These are phyloP conservation scores for Hypoxylon fragiforme DNA, from an alignment of 495 filamentous ascomycete species.

Conservation along the genomic window DNA sequence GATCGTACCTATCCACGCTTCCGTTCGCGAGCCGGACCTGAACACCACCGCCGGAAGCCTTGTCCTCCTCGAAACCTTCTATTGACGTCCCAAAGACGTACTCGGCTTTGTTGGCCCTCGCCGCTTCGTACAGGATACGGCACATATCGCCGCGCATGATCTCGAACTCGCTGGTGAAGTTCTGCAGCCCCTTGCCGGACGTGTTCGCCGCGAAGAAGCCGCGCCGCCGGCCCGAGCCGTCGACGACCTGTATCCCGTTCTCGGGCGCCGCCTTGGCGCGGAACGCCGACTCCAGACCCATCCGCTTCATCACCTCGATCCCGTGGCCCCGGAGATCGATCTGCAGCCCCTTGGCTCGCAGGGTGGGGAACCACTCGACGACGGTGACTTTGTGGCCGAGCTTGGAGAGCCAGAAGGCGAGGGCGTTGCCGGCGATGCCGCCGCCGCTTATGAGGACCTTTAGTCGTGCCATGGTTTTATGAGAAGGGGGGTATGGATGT, in stretches of 20 bases:
- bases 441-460: conserved; percentile 56
- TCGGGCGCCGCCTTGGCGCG: conserved; percentile 42
- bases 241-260: conserved; percentile 50
- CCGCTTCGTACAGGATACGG: conserved; percentile 48
- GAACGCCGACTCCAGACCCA: conserved; percentile 53
- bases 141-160: conserved; percentile 57
- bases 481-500: not conserved
- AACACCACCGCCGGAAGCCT: conserved; percentile 30
- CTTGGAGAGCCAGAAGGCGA: conserved; percentile 58
- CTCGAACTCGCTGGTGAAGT: conserved; percentile 56
- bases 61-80: conserved; percentile 34
- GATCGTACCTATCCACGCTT: conserved; percentile 42
- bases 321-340: conserved; percentile 55
- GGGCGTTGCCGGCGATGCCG: conserved; percentile 45
- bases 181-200: conserved; percentile 48
- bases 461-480: conserved; percentile 26
- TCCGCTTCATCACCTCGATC: conserved; percentile 53
- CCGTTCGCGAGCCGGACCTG: conserved; percentile 48
- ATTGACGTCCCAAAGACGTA: conserved; percentile 50
- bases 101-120: conserved; percentile 39
- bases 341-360: conserved; percentile 54
- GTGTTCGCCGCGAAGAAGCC: conserved; percentile 45
- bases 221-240: conserved; percentile 41
- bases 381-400: conserved; percentile 55
- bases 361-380: conserved; percentile 51